These are phyloP conservation scores for Acer campestre DNA, from an alignment of 345 rosid species.

Conservation along the genomic window DNA sequence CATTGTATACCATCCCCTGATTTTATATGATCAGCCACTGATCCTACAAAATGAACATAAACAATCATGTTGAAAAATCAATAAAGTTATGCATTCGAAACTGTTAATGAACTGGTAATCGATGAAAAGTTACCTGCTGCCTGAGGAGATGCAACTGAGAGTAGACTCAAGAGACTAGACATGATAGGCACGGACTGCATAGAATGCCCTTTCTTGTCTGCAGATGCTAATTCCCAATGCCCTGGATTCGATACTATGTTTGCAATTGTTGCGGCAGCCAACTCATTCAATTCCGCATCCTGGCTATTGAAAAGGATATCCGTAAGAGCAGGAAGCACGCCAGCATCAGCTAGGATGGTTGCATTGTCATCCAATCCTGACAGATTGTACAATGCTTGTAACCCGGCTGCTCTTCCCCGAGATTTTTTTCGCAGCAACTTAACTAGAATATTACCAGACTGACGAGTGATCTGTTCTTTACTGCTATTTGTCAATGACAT, in stretches of 20 bases:
- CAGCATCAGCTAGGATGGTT: constrained; percentile 39
- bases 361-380: constrained; percentile 45
- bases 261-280: constrained; percentile 40
- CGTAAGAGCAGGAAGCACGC: constrained; percentile 37
- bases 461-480: too few relatives aligned
- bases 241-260: constrained; percentile 50
- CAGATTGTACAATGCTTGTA: constrained; percentile 45
- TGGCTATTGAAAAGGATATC: constrained; percentile 35
- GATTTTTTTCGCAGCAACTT: neutral
- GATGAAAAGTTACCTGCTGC: constrained; percentile 38
- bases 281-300: constrained; percentile 17
- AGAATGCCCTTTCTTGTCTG: constrained; percentile 38
- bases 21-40: constrained; percentile 35
- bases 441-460: too few relatives aligned
- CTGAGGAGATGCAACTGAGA: constrained; percentile 34
- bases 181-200: constrained; percentile 38
- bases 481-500: too few relatives aligned
- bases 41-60: constrained; percentile 26
- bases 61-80: too few relatives aligned
- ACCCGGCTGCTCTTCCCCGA: constrained; percentile 33
- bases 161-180: constrained; percentile 21
- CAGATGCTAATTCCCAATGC: constrained; percentile 46
- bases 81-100: neutral
- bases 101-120: neutral
- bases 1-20: constrained; percentile 36